Percentiles rank a stretch among this genome's conserved stretches.
Conservation (phyloP, 2,329 filamentous ascomycete genomes). For the Fusarium fujikuroi region DNA sequence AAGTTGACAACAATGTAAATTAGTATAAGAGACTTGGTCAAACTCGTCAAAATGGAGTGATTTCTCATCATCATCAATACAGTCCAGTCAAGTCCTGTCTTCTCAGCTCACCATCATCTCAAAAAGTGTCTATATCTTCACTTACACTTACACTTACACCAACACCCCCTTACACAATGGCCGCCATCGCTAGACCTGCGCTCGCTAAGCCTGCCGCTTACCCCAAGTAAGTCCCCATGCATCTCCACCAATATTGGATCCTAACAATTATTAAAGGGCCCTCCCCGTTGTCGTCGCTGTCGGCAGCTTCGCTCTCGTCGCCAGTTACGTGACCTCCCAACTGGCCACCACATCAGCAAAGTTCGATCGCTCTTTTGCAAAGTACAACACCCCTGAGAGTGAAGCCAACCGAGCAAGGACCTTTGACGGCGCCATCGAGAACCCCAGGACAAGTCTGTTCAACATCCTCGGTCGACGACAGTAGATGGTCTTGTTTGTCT, state of each 20-base stretch:
- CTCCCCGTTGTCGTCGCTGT: conserved; percentile 35
- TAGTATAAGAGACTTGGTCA: conserved; percentile 25
- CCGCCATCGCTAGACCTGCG: conserved; percentile 18
- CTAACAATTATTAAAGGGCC: conserved; percentile 20
- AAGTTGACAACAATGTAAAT: not conserved
- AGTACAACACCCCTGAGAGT: conserved; percentile 53
- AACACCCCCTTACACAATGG: conserved; percentile 31
- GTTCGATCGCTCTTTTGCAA: conserved; percentile 52
- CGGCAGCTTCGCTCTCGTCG: conserved; percentile 43
- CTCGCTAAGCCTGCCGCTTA: conserved; percentile 19
- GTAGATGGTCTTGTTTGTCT: conserved; percentile 4
- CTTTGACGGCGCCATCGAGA: conserved; percentile 48
- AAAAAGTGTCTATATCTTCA: conserved; percentile 7
- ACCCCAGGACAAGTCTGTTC: conserved; percentile 50
- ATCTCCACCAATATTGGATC: not conserved
- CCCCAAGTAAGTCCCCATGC: conserved; percentile 28
- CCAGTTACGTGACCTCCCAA: conserved; percentile 49
- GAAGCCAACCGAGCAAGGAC: conserved; percentile 48
- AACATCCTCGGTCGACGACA: conserved; percentile 50
- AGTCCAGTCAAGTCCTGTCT: not conserved
- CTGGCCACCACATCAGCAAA: conserved; percentile 48
- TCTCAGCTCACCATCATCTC: not conserved
- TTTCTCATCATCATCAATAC: conserved; percentile 8
- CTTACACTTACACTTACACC: conserved; percentile 28
- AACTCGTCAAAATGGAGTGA: conserved; percentile 28